Percentiles rank a stretch among this genome's conserved stretches.
Evolutionary conservation across 371 early-diverging fungal genomes (phyloP).

Genomic region (Lichtheimia hyalospora): DNA sequence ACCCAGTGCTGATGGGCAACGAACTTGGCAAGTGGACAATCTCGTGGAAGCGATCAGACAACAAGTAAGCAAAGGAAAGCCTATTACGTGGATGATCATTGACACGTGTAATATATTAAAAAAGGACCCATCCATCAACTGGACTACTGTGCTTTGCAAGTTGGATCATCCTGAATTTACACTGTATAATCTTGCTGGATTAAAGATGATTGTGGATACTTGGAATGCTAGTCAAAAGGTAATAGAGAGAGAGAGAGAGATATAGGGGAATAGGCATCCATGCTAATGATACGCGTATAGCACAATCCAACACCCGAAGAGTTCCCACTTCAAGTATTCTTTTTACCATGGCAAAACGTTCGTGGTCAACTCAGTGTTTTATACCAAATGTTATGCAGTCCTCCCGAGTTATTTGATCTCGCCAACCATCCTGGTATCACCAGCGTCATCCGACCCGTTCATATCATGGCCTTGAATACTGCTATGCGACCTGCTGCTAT

Average conservation of each 20-base stretch:
- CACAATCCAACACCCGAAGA: constrained; percentile 12
- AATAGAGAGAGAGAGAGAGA: background rate
- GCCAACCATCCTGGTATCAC: constrained; percentile 35
- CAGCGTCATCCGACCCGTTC: constrained; percentile 48
- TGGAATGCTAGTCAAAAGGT: constrained; percentile 67
- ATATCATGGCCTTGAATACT: constrained; percentile 47
- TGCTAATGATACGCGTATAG: background rate
- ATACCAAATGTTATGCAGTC: constrained; percentile 57
- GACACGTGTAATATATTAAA: background rate
- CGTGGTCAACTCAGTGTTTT: constrained; percentile 75
- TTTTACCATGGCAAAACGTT: constrained; percentile 74
- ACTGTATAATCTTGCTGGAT: constrained; percentile 55
- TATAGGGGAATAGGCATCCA: background rate
- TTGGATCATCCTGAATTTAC: constrained; percentile 72
- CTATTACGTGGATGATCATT: background rate
- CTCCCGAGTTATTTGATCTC: constrained; percentile 53
- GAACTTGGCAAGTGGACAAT: constrained; percentile 32
- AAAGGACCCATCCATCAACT: constrained; percentile 59
- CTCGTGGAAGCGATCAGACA: constrained; percentile 32
- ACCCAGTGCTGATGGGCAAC: constrained; percentile 25
- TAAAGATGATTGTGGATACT: constrained; percentile 62
- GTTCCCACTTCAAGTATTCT: constrained; percentile 74
- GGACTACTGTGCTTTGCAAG: constrained; percentile 57
- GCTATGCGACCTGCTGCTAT: constrained; percentile 50
- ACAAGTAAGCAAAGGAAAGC: constrained; percentile 19